phyloP scores from a whole-genome alignment of 2,329 filamentous ascomycete genomes.

The Myriosclerotinia curreyana region DNA sequence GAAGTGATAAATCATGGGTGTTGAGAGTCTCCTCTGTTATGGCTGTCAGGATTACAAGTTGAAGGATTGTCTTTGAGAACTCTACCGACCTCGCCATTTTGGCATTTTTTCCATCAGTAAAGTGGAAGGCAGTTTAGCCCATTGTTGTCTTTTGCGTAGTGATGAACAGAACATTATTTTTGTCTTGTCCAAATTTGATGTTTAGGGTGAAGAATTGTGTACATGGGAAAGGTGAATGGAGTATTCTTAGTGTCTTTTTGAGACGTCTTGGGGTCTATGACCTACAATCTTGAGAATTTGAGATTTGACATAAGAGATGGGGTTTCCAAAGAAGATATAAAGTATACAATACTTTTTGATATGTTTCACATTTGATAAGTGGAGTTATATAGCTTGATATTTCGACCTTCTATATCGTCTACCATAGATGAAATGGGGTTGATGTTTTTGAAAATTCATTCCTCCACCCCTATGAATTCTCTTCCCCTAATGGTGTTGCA shows the following conservation, averaged over 20 bases:
- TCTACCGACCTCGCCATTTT: slow-evolving; percentile 38
- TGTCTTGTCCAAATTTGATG: not conserved
- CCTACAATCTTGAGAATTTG: not conserved
- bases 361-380: not conserved
- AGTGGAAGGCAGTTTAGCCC: slow-evolving; percentile 32
- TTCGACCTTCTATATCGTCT: not conserved
- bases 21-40: slow-evolving; percentile 32
- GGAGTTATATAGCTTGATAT: not conserved
- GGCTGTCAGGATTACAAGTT: slow-evolving; percentile 17
- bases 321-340: not conserved
- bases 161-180: slow-evolving; percentile 38
- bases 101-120: slow-evolving; percentile 31
- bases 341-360: not conserved
- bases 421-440: not conserved
- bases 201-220: not conserved
- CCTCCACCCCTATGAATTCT: not conserved
- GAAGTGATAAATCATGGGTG: slow-evolving; percentile 37
- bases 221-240: not conserved
- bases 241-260: not conserved
- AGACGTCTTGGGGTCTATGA: not conserved
- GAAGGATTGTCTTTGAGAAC: not conserved
- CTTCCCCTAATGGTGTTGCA: not conserved
- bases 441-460: not conserved
- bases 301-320: not conserved
- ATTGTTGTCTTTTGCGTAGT: slow-evolving; percentile 37